Evolutionary conservation across 208 protist genomes (phyloP), one percentile per base, ranked within the genome.

Genomic region (Herpetomonas tarakana): DNA sequence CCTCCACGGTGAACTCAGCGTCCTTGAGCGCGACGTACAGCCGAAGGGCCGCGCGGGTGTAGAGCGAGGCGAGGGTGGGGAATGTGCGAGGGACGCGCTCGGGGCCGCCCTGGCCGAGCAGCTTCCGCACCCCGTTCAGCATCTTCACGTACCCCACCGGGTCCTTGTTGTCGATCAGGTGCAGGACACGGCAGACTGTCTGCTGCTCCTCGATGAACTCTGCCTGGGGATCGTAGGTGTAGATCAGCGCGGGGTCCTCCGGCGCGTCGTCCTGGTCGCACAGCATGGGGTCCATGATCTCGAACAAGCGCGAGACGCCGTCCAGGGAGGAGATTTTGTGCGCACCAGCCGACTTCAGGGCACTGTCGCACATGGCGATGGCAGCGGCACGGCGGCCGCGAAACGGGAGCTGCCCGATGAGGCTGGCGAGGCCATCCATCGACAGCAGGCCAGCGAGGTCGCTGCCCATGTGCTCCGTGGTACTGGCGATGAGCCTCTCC

Each of bases 171-270:
- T 83, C 52, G 26, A 98, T 76, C 14, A 97, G 57, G 78, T 98
- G 93, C 52, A 98, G 49, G 3, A 97, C 62, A 21, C 83, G 71
- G 50, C 93, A 96, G n/a, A 98, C 86, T 3, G 86, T 63, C 26
- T 84, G 75, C 80, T 98, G 94, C 71, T 98, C 97, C 27, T 97
- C 95, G 16, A 62, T 59, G 52, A 98, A 97, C 57, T 97, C 91
- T 55, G 81, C 79, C 19, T 18, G 26, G 2, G 67, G 51, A 47
- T 89, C 68, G 63, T 76, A 74, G 19, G 44, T 46, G 76, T 79
- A 89, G 28, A 81, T 66, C 11, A 72, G 58, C 14, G 18, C 22
- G 16, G 39, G 38, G 35, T 83, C 65, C 0, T 52, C 69, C 45
- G 75, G 72, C 6, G 63, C 56, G 50, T 94, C 86, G 1, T 69